phyloP scores from a whole-genome alignment of 2,329 filamentous ascomycete genomes.

The Cordyceps cateniannulata region DNA sequence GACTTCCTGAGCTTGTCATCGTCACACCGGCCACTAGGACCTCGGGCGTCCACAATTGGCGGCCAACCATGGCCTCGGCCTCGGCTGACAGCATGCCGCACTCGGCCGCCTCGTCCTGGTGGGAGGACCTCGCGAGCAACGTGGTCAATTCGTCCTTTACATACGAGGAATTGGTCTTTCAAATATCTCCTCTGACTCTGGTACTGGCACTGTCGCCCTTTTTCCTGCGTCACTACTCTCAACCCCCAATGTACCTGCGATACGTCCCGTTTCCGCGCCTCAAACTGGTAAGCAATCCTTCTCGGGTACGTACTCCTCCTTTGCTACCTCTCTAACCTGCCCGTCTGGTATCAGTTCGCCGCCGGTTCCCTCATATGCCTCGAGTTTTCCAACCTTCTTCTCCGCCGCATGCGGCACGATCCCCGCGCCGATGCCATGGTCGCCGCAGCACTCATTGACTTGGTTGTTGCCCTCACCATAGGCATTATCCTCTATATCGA shows the following conservation, averaged over 20 bases:
- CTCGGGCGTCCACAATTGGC: too few species aligned
- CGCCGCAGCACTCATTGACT: slow-evolving; percentile 4
- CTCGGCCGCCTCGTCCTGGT: background rate
- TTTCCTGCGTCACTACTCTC: slow-evolving; percentile 7
- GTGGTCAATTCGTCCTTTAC: background rate
- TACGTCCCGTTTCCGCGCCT: background rate
- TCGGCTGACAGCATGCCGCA: background rate
- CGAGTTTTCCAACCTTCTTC: background rate
- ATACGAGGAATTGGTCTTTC: slow-evolving; percentile 1
- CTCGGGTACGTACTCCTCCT: background rate
- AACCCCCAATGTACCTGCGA: background rate
- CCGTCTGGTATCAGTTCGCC: background rate
- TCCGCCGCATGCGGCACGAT: slow-evolving; percentile 4
- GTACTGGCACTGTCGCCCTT: slow-evolving; percentile 6
- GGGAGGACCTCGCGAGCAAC: background rate
- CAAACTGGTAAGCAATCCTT: background rate
- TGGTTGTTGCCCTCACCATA: slow-evolving; percentile 1
- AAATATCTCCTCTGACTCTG: background rate
- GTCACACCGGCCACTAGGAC: too few species aligned
- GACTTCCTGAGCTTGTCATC: too few species aligned
- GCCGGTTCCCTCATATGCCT: background rate
- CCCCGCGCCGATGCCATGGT: slow-evolving; percentile 8
- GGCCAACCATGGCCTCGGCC: background rate
- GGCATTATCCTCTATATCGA: slow-evolving; percentile 8
- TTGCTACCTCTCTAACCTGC: background rate